phyloP scores from a whole-genome alignment of 2,329 filamentous ascomycete species.

The Cladosporium sp. region DNA sequence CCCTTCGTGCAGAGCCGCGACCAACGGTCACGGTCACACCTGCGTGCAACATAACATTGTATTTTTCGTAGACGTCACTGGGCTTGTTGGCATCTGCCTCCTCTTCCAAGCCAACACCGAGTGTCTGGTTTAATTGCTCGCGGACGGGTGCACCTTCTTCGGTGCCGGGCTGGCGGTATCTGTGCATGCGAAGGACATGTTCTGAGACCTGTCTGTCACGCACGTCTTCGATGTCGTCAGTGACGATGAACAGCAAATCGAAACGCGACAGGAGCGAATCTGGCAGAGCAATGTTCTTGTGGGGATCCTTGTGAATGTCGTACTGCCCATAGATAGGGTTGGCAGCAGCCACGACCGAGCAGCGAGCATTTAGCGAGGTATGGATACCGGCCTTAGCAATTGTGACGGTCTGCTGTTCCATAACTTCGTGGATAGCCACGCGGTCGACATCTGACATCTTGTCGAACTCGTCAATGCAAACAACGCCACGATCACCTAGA shows the following conservation, averaged over 20 bases:
- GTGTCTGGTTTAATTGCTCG: constrained; percentile 76
- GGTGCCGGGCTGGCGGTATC: constrained; percentile 84
- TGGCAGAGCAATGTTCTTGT: constrained; percentile 95
- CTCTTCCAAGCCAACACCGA: constrained; percentile 80
- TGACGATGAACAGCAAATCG: constrained; percentile 94
- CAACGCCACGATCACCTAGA: constrained; percentile 90
- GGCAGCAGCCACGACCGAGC: constrained; percentile 91
- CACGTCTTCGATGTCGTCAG: constrained; percentile 94
- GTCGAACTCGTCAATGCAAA: constrained; percentile 99
- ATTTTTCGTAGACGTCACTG: constrained; percentile 93
- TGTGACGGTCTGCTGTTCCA: constrained; percentile 99
- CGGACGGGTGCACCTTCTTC: constrained; percentile 94
- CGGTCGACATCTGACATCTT: constrained; percentile 99
- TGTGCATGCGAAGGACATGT: constrained; percentile 94
- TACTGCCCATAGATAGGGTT: constrained; percentile 99
- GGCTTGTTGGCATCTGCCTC: constrained; percentile 69
- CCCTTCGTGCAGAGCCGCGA: constrained; percentile 68
- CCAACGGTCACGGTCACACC: constrained; percentile 76
- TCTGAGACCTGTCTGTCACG: constrained; percentile 89
- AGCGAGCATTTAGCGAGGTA: constrained; percentile 92
- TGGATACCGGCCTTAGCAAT: constrained; percentile 99
- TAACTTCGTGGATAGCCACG: constrained; percentile 99
- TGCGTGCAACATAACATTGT: constrained; percentile 90
- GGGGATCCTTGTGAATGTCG: constrained; percentile 95
- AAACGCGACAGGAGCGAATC: constrained; percentile 97